Conservation (phyloP, 2,329 filamentous ascomycete genomes). For the Tolypocladium tropicale region DNA sequence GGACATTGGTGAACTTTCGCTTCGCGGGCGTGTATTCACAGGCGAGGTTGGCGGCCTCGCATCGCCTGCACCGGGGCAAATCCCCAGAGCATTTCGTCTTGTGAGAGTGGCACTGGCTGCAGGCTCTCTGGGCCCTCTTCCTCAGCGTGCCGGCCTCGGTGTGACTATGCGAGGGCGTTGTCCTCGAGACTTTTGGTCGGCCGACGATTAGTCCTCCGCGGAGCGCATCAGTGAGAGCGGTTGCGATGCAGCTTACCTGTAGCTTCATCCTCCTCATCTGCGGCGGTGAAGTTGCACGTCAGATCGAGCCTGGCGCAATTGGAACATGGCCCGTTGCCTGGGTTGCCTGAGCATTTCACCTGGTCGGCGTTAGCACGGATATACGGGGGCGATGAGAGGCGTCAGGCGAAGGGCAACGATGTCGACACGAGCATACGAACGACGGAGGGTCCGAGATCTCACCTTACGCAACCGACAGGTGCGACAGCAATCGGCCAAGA, state of each 20-base stretch:
- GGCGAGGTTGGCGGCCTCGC: slow-evolving; percentile 19
- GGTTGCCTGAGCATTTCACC: slow-evolving; percentile 32
- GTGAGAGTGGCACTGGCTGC: slow-evolving; percentile 28
- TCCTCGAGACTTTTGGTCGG: slow-evolving; percentile 22
- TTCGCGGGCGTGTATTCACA: slow-evolving; percentile 30
- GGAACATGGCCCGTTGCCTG: slow-evolving; percentile 22
- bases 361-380: slow-evolving; percentile 7
- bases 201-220: background rate
- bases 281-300: slow-evolving; percentile 21
- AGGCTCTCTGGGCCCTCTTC: slow-evolving; percentile 31
- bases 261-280: slow-evolving; percentile 9
- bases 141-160: slow-evolving; percentile 31
- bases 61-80: slow-evolving; percentile 27
- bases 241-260: slow-evolving; percentile 8
- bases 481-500: slow-evolving; percentile 21
- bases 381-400: background rate
- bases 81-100: slow-evolving; percentile 34
- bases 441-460: background rate
- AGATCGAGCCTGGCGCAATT: slow-evolving; percentile 27
- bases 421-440: background rate
- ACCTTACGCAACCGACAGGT: slow-evolving; percentile 29
- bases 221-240: background rate
- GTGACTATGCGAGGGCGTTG: slow-evolving; percentile 27
- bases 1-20: slow-evolving; percentile 25
- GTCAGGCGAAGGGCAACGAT: background rate